Evolutionary conservation across 1,284 basidiomycete species (phyloP).

Genomic region (Megacollybia platyphylla): DNA sequence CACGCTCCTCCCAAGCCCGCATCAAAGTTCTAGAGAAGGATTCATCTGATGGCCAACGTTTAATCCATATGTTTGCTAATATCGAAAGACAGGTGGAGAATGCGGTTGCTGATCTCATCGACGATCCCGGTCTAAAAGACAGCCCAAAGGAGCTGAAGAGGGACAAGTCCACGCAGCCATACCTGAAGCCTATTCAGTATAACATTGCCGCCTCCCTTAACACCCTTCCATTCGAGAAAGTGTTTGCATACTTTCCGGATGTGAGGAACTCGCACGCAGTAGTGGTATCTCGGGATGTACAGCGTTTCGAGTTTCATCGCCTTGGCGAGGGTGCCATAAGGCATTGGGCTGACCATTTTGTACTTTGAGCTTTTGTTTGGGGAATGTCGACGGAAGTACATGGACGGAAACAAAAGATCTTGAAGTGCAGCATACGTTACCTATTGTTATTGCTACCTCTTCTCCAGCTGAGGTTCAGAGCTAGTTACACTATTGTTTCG

Average conservation of each 20-base stretch:
- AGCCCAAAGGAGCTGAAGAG: background rate
- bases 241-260: conserved; percentile 45
- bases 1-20: conserved; percentile 43
- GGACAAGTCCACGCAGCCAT: conserved; percentile 14
- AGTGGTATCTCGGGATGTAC: conserved; percentile 55
- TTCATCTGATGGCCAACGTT: conserved; percentile 23
- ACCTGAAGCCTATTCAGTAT: conserved; percentile 42
- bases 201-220: conserved; percentile 44
- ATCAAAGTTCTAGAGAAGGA: conserved; percentile 48
- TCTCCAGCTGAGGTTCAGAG: too few relatives aligned
- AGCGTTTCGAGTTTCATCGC: conserved; percentile 41
- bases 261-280: conserved; percentile 55
- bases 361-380: conserved; percentile 10
- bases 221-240: conserved; percentile 56
- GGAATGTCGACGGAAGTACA: background rate
- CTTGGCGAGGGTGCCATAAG: conserved; percentile 49
- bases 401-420: too few relatives aligned
- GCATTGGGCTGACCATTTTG: conserved; percentile 62
- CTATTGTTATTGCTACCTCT: too few relatives aligned
- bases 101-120: conserved; percentile 32
- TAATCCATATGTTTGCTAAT: conserved; percentile 39
- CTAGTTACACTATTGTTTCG: too few relatives aligned
- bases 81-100: conserved; percentile 49
- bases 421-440: too few relatives aligned
- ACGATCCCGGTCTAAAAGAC: conserved; percentile 13